phyloP scores from a whole-genome alignment of 306 rosid species.

The Rosa lucieae region DNA sequence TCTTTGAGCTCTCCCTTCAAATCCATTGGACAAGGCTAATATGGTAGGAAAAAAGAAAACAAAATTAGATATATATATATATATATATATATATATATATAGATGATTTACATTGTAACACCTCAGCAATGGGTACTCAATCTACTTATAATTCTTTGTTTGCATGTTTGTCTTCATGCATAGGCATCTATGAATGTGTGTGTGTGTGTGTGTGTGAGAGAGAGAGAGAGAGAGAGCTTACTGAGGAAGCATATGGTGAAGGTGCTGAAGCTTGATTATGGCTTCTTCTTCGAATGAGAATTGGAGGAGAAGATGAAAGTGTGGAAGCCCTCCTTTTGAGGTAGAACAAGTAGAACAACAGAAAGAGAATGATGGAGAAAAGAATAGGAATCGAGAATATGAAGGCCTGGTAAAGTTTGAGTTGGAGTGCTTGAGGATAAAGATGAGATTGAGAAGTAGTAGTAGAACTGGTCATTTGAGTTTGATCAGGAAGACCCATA shows the following conservation, averaged over 20 bases:
- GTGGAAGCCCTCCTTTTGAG: slow-evolving; percentile 81
- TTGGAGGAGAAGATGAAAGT: slow-evolving; percentile 46
- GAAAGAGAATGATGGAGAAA: slow-evolving; percentile 72
- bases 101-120: neutral
- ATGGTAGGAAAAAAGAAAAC: neutral
- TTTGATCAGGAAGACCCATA: slow-evolving; percentile 55
- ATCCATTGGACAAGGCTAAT: slow-evolving; percentile 58
- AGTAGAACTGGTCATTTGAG: slow-evolving; percentile 30
- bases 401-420: slow-evolving; percentile 89
- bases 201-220: too few species aligned
- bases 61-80: neutral
- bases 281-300: slow-evolving; percentile 36
- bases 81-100: neutral
- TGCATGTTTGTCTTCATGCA: slow-evolving; percentile 11
- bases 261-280: slow-evolving; percentile 26
- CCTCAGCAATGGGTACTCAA: neutral
- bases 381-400: slow-evolving; percentile 88
- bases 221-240: slow-evolving; percentile 30
- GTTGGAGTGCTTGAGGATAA: slow-evolving; percentile 75
- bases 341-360: slow-evolving; percentile 78
- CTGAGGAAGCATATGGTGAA: slow-evolving; percentile 38
- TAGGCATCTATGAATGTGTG: neutral
- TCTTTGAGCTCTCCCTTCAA: slow-evolving; percentile 55
- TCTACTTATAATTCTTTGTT: neutral
- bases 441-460: slow-evolving; percentile 43